These are phyloP conservation scores for Mortierella sp. DNA, from an alignment of 371 early-diverging fungal species.

Conservation along the genomic window DNA sequence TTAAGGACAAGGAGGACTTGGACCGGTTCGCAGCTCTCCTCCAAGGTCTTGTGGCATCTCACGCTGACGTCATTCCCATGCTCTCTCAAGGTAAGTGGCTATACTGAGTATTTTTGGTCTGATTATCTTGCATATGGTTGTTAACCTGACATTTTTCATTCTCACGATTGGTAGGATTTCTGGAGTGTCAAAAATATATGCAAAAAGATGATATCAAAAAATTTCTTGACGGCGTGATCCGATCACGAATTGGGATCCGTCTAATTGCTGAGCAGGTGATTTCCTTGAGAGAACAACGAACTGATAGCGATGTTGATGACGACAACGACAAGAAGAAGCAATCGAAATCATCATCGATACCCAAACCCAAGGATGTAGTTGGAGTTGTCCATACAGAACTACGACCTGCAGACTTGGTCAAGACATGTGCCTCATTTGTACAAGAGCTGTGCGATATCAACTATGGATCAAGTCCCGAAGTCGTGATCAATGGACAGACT, in stretches of 20 bases:
- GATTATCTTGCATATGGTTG: background rate
- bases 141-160: background rate
- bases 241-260: constrained; percentile 95
- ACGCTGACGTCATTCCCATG: constrained; percentile 88
- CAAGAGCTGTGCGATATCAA: constrained; percentile 92
- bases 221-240: constrained; percentile 93
- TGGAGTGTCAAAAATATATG: constrained; percentile 93
- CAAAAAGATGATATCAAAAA: constrained; percentile 72
- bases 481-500: constrained; percentile 80
- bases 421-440: constrained; percentile 79
- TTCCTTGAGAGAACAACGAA: constrained; percentile 75
- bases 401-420: constrained; percentile 75
- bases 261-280: constrained; percentile 95
- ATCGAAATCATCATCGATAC: constrained; percentile 14
- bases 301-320: constrained; percentile 46
- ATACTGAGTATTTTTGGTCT: too few relatives aligned
- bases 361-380: constrained; percentile 66
- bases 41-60: constrained; percentile 78
- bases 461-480: constrained; percentile 87
- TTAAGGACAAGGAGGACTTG: constrained; percentile 62
- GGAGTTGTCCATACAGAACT: constrained; percentile 91
- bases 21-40: constrained; percentile 73
- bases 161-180: constrained; percentile 68
- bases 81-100: constrained; percentile 77
- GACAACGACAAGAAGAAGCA: constrained; percentile 7